A percentile compares a stretch with the other conserved stretches of the same genome.
phyloP scores from a whole-genome alignment of 164 flowering plant species.

The Nymphaea thermarum region DNA sequence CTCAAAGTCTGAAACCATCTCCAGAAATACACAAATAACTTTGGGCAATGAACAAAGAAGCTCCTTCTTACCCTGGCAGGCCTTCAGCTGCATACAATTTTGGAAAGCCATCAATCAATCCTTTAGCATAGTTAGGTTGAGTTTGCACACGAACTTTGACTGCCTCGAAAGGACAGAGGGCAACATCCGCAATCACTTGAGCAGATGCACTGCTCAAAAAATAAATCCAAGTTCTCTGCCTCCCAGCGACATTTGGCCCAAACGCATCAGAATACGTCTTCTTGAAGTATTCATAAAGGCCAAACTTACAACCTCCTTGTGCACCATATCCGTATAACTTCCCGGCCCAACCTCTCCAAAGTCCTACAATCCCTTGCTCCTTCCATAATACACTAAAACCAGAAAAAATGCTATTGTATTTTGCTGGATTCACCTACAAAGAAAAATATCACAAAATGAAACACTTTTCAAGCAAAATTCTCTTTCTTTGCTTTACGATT shows the following conservation, averaged over 20 bases:
- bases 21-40: neutral
- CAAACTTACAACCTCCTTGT: slow-evolving; percentile 90
- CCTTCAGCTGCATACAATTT: slow-evolving; percentile 74
- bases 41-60: neutral
- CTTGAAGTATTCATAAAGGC: slow-evolving; percentile 93
- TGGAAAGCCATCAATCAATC: slow-evolving; percentile 82
- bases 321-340: slow-evolving; percentile 82
- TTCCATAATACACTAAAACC: slow-evolving; percentile 48
- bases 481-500: neutral
- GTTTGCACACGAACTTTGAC: slow-evolving; percentile 83
- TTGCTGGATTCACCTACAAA: slow-evolving; percentile 71
- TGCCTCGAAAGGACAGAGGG: slow-evolving; percentile 90
- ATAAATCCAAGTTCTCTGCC: slow-evolving; percentile 45
- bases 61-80: slow-evolving; percentile 40
- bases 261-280: slow-evolving; percentile 46
- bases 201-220: slow-evolving; percentile 88
- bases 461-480: neutral
- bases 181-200: slow-evolving; percentile 74
- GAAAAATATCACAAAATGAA: slow-evolving; percentile 1
- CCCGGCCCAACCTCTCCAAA: slow-evolving; percentile 91
- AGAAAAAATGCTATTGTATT: slow-evolving; percentile 49
- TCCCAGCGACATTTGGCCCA: slow-evolving; percentile 15
- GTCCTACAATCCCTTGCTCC: slow-evolving; percentile 69
- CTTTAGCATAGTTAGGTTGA: slow-evolving; percentile 63
- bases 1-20: too few species aligned